phyloP scores from a whole-genome alignment of 1,139 yeast species.

The Yamadazyma jaroonii region DNA sequence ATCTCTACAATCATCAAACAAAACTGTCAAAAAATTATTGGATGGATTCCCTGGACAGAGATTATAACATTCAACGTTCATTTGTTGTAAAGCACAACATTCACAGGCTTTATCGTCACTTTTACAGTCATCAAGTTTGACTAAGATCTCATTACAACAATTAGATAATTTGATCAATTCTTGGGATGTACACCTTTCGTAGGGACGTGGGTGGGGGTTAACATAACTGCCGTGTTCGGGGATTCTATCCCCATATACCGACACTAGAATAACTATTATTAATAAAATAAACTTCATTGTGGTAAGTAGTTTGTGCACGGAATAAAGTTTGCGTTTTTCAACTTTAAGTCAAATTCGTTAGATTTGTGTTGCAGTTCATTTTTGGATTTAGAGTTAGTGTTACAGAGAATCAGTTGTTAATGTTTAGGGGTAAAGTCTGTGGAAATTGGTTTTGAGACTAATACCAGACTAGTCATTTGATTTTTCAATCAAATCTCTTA shows the following conservation, averaged over 20 bases:
- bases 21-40: slow-evolving; percentile 44
- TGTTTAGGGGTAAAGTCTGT: too few species aligned
- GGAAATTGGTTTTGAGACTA: too few species aligned
- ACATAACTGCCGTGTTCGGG: slow-evolving; percentile 40
- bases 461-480: too few species aligned
- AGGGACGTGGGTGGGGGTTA: slow-evolving; percentile 45
- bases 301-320: too few species aligned
- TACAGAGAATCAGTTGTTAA: too few species aligned
- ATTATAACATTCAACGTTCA: slow-evolving; percentile 43
- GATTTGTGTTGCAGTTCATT: too few species aligned
- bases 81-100: slow-evolving; percentile 52
- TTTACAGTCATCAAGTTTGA: slow-evolving; percentile 45
- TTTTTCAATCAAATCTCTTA: too few species aligned
- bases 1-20: slow-evolving; percentile 43
- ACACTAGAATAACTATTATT: too few species aligned
- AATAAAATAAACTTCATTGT: too few species aligned
- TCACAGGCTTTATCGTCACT: slow-evolving; percentile 55
- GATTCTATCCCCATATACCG: background rate
- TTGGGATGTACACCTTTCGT: slow-evolving; percentile 35
- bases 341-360: too few species aligned
- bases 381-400: too few species aligned
- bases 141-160: slow-evolving; percentile 47
- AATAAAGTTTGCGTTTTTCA: too few species aligned
- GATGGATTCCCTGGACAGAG: slow-evolving; percentile 50
- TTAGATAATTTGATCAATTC: slow-evolving; percentile 40